Percentiles rank a stretch among this genome's conserved stretches.
Evolutionary conservation across 371 early-diverging fungal species (phyloP).

Genomic region (Mucor plumbeus): DNA sequence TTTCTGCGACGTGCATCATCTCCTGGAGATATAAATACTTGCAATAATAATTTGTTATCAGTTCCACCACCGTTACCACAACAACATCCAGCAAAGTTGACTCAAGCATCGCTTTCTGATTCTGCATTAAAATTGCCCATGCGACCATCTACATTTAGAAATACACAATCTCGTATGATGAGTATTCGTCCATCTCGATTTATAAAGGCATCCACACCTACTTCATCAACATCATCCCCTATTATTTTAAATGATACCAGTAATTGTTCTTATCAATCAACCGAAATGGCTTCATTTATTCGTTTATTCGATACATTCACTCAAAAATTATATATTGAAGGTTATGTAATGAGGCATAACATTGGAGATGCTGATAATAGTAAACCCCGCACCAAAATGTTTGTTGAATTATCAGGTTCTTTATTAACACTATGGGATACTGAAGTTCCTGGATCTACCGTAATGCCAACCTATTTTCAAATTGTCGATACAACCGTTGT

Average conservation of each 20-base stretch:
- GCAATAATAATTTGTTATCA: slow-evolving; percentile 11
- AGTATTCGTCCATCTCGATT: slow-evolving; percentile 36
- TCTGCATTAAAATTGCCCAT: slow-evolving; percentile 29
- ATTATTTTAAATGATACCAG: slow-evolving; percentile 13
- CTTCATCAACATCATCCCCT: slow-evolving; percentile 19
- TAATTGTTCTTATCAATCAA: slow-evolving; percentile 13
- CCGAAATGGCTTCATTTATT: slow-evolving; percentile 40
- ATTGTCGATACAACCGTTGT: slow-evolving; percentile 63
- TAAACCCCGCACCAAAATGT: slow-evolving; percentile 67
- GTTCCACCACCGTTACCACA: slow-evolving; percentile 16
- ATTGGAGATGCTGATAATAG: slow-evolving; percentile 35
- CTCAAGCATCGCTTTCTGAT: slow-evolving; percentile 32
- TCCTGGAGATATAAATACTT: slow-evolving; percentile 27
- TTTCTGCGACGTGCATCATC: slow-evolving; percentile 39
- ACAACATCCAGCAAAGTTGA: slow-evolving; percentile 26
- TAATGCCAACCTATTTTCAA: slow-evolving; percentile 71
- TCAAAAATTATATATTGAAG: slow-evolving; percentile 73
- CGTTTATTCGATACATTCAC: slow-evolving; percentile 58
- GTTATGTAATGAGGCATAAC: slow-evolving; percentile 68
- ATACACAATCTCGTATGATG: slow-evolving; percentile 25
- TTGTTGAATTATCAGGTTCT: slow-evolving; percentile 73
- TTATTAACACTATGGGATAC: slow-evolving; percentile 69
- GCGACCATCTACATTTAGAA: slow-evolving; percentile 19
- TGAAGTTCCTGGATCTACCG: slow-evolving; percentile 35
- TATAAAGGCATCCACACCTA: slow-evolving; percentile 31